Evolutionary conservation across 345 rosid genomes (phyloP).

Genomic region (Syzygium aqueum): DNA sequence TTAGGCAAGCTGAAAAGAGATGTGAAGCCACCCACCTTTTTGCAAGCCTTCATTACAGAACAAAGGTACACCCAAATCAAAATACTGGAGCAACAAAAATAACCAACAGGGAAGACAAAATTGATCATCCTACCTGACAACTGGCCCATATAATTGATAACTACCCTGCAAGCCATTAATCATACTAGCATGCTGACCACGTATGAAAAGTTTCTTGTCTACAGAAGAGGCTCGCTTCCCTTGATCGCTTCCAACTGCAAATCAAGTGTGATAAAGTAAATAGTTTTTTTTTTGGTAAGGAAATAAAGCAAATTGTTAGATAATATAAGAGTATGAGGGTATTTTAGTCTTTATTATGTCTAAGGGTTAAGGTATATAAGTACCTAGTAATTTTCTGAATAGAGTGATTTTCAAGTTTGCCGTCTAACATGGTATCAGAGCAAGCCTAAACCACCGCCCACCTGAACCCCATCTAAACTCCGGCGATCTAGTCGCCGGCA

Average conservation of each 20-base stretch:
- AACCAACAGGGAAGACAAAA: not conserved
- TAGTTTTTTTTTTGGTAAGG: no score
- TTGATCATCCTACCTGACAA: constrained; percentile 44
- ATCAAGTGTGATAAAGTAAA: constrained; percentile 2
- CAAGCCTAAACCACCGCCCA: no score
- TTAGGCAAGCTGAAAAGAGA: constrained; percentile 85
- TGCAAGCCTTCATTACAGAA: constrained; percentile 53
- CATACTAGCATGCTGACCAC: constrained; percentile 91
- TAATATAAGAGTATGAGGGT: no score
- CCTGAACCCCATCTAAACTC: no score
- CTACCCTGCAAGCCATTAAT: constrained; percentile 72
- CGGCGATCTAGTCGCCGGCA: no score
- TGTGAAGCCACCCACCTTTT: constrained; percentile 93
- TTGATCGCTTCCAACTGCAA: constrained; percentile 45
- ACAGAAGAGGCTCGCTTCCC: constrained; percentile 42
- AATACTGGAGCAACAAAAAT: not conserved
- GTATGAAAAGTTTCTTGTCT: constrained; percentile 64
- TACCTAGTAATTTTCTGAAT: no score
- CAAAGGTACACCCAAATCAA: not conserved
- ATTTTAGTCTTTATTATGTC: no score
- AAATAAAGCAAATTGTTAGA: no score
- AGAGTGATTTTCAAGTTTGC: no score
- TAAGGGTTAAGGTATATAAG: no score
- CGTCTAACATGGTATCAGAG: no score
- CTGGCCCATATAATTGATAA: constrained; percentile 57